These are phyloP conservation scores for Helicostylum pulchrum DNA, from an alignment of 192 early-diverging fungal genomes.

Conservation along the genomic window DNA sequence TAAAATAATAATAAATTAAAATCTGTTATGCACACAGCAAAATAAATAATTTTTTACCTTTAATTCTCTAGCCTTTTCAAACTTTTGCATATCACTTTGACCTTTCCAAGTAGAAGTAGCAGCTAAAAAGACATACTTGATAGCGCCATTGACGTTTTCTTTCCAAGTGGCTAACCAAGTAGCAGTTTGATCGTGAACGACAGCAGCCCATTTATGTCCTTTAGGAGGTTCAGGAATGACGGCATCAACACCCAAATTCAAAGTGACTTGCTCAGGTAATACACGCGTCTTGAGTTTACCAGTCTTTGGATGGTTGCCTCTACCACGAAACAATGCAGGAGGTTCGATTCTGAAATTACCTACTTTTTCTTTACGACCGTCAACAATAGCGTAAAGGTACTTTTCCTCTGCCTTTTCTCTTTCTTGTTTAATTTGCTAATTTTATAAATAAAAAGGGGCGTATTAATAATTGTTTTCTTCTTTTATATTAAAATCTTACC, in stretches of 20 bases:
- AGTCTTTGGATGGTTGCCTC: constrained; percentile 94
- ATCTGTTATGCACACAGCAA: neutral
- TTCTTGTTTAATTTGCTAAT: constrained; percentile 60
- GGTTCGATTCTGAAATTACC: constrained; percentile 98
- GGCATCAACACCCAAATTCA: constrained; percentile 82
- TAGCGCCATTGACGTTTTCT: constrained; percentile 92
- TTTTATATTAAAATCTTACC: constrained; percentile 19
- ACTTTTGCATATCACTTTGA: constrained; percentile 93
- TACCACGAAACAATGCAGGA: constrained; percentile 93
- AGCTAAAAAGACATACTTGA: constrained; percentile 95
- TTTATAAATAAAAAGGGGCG: no score
- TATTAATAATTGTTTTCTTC: no score
- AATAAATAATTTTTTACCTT: constrained; percentile 1
- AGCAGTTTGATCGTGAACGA: constrained; percentile 87
- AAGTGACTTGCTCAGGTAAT: constrained; percentile 86
- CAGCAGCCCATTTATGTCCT: constrained; percentile 86
- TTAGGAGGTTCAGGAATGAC: constrained; percentile 77
- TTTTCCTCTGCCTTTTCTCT: constrained; percentile 66
- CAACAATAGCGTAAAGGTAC: constrained; percentile 73
- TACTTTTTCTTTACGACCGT: constrained; percentile 94
- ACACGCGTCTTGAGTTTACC: constrained; percentile 90
- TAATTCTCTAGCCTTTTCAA: constrained; percentile 89
- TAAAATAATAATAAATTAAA: neutral
- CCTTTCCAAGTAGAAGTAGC: constrained; percentile 93
- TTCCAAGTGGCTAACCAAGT: constrained; percentile 99